Percentiles rank a stretch among this genome's conserved stretches.
These are phyloP conservation scores for Phytophthora ohioensis DNA, from an alignment of 352 stramenopile genomes.

Conservation along the genomic window DNA sequence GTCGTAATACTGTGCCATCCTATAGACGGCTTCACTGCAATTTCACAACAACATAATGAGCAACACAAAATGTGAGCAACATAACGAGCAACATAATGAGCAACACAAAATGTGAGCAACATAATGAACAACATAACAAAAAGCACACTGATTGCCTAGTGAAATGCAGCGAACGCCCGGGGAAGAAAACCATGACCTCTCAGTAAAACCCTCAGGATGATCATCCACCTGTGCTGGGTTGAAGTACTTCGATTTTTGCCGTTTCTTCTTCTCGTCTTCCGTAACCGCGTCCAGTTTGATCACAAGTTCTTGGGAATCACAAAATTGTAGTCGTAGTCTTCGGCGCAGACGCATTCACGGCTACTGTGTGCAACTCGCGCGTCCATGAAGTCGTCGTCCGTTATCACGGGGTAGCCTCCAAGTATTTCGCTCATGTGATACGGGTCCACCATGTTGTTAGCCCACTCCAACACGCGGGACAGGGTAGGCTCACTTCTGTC, in stretches of 20 bases:
- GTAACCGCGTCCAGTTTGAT: slow-evolving; percentile 8
- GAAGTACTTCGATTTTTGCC: slow-evolving; percentile 1
- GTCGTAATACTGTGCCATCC: slow-evolving; percentile 11
- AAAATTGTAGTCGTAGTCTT: slow-evolving; percentile 17
- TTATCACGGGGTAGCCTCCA: slow-evolving; percentile 10
- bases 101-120: slow-evolving; percentile 6
- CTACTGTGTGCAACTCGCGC: background rate
- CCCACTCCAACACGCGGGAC: slow-evolving; percentile 4
- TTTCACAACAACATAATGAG: background rate
- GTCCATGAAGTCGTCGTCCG: slow-evolving; percentile 3
- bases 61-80: slow-evolving; percentile 6
- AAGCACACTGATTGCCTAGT: background rate
- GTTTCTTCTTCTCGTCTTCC: slow-evolving; percentile 4
- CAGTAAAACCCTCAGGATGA: background rate
- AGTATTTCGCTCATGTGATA: slow-evolving; percentile 3
- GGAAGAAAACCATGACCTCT: slow-evolving; percentile 6
- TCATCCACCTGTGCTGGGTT: background rate
- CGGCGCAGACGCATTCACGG: background rate
- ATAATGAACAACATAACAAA: slow-evolving; percentile 3
- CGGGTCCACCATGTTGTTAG: background rate
- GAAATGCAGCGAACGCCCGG: slow-evolving; percentile 1
- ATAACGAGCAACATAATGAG: slow-evolving; percentile 6
- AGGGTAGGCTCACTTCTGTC: background rate
- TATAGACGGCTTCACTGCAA: background rate
- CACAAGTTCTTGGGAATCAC: slow-evolving; percentile 7